Percentiles rank a stretch among this genome's conserved stretches.
These are phyloP conservation scores for Phlyctochytrium arcticum DNA, from an alignment of 192 early-diverging fungal species.

Conservation along the genomic window DNA sequence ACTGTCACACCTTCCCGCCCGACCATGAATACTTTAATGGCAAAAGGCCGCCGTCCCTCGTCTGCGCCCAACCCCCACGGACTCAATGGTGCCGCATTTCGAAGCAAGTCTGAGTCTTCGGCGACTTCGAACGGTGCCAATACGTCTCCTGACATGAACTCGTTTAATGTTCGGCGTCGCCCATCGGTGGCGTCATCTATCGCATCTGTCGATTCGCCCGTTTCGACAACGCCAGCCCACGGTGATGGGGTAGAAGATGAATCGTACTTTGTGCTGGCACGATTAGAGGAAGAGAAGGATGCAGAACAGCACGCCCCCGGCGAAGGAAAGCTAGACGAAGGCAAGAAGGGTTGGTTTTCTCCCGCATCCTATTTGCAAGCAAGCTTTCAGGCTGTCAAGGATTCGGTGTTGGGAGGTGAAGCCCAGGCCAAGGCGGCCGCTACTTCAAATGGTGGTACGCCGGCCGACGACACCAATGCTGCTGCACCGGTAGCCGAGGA, in stretches of 20 bases:
- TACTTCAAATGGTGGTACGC: neutral
- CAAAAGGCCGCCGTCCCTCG: neutral
- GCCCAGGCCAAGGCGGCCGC: neutral
- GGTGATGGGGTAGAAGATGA: slow-evolving; percentile 1
- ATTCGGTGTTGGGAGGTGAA: slow-evolving; percentile 27
- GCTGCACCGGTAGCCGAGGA: slow-evolving; percentile 13
- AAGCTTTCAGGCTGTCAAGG: slow-evolving; percentile 29
- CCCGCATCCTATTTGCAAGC: slow-evolving; percentile 20
- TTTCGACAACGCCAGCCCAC: neutral
- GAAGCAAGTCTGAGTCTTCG: neutral
- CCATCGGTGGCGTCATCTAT: neutral
- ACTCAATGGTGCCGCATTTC: neutral
- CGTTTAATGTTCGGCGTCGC: too few relatives aligned
- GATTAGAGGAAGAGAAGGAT: slow-evolving; percentile 16
- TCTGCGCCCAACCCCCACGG: neutral
- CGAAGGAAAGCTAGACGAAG: slow-evolving; percentile 8
- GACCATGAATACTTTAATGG: neutral
- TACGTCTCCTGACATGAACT: too few relatives aligned
- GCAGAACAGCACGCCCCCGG: neutral
- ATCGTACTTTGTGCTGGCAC: slow-evolving; percentile 3
- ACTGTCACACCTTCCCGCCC: slow-evolving; percentile 20
- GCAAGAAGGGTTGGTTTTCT: slow-evolving; percentile 17
- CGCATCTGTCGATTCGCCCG: slow-evolving; percentile 12
- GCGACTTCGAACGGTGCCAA: neutral
- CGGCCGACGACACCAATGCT: neutral